phyloP scores from a whole-genome alignment of 805 yeast species.

The Monosporozyma siamensis region DNA sequence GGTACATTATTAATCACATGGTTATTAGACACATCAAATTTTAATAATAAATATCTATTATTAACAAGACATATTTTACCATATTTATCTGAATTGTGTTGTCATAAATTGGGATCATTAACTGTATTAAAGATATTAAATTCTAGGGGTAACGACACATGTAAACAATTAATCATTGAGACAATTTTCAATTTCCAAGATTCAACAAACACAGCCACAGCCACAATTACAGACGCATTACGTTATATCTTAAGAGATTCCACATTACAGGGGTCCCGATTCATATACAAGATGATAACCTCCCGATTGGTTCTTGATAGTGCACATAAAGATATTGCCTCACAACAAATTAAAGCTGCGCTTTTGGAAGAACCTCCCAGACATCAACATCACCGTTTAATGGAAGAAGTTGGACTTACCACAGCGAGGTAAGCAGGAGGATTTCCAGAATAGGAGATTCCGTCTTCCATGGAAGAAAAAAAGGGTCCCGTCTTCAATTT shows the following conservation, averaged over 20 bases:
- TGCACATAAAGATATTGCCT: slow-evolving; percentile 45
- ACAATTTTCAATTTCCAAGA: slow-evolving; percentile 38
- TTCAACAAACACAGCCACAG: neutral
- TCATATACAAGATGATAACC: slow-evolving; percentile 60
- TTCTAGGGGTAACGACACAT: slow-evolving; percentile 50
- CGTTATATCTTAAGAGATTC: slow-evolving; percentile 56
- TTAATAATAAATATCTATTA: slow-evolving; percentile 54
- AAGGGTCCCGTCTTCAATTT: too few species aligned
- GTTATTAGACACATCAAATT: slow-evolving; percentile 78
- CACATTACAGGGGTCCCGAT: slow-evolving; percentile 55
- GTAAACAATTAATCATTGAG: slow-evolving; percentile 52
- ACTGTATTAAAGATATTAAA: slow-evolving; percentile 73
- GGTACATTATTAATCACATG: slow-evolving; percentile 88
- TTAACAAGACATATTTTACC: slow-evolving; percentile 56
- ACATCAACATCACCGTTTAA: slow-evolving; percentile 72
- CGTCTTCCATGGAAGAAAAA: too few species aligned
- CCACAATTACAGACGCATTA: slow-evolving; percentile 22
- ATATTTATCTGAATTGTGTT: slow-evolving; percentile 52
- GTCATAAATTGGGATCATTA: slow-evolving; percentile 76
- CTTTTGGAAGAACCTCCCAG: slow-evolving; percentile 49
- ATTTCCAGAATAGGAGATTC: too few species aligned
- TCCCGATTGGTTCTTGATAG: slow-evolving; percentile 60
- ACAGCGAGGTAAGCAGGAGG: too few species aligned
- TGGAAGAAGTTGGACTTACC: slow-evolving; percentile 81
- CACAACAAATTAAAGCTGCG: slow-evolving; percentile 53